A percentile compares a stretch with the other conserved stretches of the same genome.
These are phyloP conservation scores for Pseudocercospora cruenta DNA, from an alignment of 2,329 filamentous ascomycete genomes.

Conservation along the genomic window DNA sequence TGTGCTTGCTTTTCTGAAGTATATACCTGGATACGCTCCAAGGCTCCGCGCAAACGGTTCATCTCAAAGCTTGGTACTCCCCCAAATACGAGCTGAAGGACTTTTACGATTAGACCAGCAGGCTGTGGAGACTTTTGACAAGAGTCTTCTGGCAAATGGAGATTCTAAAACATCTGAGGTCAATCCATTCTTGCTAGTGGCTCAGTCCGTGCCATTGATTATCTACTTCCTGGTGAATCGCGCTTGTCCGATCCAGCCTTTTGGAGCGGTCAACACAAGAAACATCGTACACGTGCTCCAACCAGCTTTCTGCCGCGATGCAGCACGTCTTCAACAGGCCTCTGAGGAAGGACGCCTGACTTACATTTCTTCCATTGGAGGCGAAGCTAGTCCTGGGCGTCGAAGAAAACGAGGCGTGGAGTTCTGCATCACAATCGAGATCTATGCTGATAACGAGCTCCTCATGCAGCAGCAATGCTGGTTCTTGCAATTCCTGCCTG, in stretches of 20 bases:
- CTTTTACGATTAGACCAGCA: conserved; percentile 7
- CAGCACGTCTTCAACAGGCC: neutral
- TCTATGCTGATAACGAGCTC: neutral
- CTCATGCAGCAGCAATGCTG: conserved; percentile 20
- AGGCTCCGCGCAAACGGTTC: neutral
- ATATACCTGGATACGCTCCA: conserved; percentile 11
- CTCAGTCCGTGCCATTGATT: conserved; percentile 20
- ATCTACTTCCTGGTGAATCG: conserved; percentile 19
- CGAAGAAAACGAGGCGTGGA: conserved; percentile 26
- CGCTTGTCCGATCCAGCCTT: conserved; percentile 22
- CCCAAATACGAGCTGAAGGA: conserved; percentile 14
- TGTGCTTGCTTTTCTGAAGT: conserved; percentile 11
- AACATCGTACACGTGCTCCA: conserved; percentile 20
- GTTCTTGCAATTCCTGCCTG: conserved; percentile 21
- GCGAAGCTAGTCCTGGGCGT: conserved; percentile 10
- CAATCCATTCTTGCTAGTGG: conserved; percentile 20
- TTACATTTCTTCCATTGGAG: conserved; percentile 21
- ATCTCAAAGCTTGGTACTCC: conserved; percentile 7
- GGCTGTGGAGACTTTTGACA: conserved; percentile 8
- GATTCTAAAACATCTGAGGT: neutral
- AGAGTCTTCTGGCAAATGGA: neutral
- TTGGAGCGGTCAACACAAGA: conserved; percentile 26
- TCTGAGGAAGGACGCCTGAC: conserved; percentile 5
- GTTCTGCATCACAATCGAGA: conserved; percentile 22
- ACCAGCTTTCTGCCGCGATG: conserved; percentile 12